A percentile compares a stretch with the other conserved stretches of the same genome.
phyloP scores from a whole-genome alignment of 73 alveolate species.

The Uronychia binucleata region DNA sequence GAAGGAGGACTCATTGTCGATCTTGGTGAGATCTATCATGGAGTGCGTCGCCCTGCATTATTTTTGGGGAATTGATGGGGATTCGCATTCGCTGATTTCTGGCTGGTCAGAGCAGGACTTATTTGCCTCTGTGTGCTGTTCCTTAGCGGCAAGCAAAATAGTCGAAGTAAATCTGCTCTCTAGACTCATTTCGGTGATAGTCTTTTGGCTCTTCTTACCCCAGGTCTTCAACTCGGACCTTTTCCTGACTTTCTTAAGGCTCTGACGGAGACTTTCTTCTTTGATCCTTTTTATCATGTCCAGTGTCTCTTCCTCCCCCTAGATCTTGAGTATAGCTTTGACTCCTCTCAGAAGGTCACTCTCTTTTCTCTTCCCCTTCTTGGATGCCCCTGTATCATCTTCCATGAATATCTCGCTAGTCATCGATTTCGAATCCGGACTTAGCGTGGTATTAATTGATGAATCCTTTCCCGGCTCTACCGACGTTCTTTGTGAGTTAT shows the following conservation, averaged over 20 bases:
- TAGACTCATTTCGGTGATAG: neutral
- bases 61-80: neutral
- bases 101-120: neutral
- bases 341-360: neutral
- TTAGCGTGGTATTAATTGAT: neutral
- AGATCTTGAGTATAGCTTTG: neutral
- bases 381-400: no score
- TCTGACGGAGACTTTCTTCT: neutral
- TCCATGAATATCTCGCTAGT: neutral
- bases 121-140: neutral
- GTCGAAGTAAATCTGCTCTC: neutral
- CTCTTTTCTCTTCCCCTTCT: neutral
- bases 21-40: neutral
- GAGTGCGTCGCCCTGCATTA: neutral
- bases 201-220: neutral
- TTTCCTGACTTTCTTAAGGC: neutral
- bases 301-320: neutral
- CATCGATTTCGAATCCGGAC: neutral
- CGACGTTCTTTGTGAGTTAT: no score
- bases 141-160: neutral
- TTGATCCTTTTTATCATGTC: neutral
- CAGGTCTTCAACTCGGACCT: neutral
- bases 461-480: neutral
- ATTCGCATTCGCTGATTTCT: constrained; percentile 1
- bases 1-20: neutral